Base-by-base conservation (phyloP, 345 rosid genomes). In the Salix viminalis region DNA sequence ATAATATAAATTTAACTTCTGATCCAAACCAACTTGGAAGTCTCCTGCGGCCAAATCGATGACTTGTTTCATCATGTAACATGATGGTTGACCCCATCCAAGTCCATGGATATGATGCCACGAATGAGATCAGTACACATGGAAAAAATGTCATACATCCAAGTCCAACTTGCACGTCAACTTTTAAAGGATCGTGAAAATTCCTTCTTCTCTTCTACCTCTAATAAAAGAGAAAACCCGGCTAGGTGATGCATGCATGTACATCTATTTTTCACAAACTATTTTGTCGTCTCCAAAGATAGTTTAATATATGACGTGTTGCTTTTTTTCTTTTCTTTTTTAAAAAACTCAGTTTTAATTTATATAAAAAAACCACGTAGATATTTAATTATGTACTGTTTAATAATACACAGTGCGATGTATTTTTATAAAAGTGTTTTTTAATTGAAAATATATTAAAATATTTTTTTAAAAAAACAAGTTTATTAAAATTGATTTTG, bases 51-150 rank as follows among this genome's bases (percentile, higher is more conserved):
- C 28, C 18, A 71, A 48, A 71, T 36, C 26, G 66, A 72, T 36
- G 34, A 56, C 28, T 21, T 54, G 61, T 21, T 30, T 23, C 1
- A 52, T 23, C 62, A 9, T 19, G 23, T 5, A 24, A 7, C 14
- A 1, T 71, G 26, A 21, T 36, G 52, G 67, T 56, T 56, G 66
- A 37, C 66, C n/a, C 19, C 50, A 48, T 0, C 15, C 6, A 19
- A 36, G 42, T 65, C 77, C 70, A 74, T 61, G 24, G 62, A 70
- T 60, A 64, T 74, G 62, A 74, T 34, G 46, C 46, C 70, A 74
- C n/a, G 28, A 18, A 44, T 74, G 70, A 74, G 2, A 1, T 74
- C 46, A 74, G 48, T 12, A 23, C 54, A 1, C 16, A 19, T 21
- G 10, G 37, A 70, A 28, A 7, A 46, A 36, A 36, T 36, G 37